Conservation (phyloP, 1,139 yeast species). For the Hyphopichia fennica region DNA sequence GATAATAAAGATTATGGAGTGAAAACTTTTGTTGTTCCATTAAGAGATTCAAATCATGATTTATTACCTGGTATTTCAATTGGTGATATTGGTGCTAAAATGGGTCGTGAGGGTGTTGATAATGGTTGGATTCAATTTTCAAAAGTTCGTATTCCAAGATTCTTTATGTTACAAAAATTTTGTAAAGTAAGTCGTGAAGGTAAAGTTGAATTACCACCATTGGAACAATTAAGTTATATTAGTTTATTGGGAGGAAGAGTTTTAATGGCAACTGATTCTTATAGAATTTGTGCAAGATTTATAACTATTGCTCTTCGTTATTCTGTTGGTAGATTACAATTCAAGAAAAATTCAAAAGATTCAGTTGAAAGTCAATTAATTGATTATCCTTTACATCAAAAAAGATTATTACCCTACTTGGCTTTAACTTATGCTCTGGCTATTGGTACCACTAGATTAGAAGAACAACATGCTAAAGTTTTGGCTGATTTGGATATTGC, state of each 20-base stretch:
- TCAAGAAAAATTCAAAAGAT: constrained; percentile 20
- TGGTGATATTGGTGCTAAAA: constrained; percentile 37
- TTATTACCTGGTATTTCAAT: constrained; percentile 31
- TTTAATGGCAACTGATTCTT: constrained; percentile 31
- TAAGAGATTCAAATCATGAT: constrained; percentile 32
- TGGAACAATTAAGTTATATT: constrained; percentile 34
- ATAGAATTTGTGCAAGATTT: constrained; percentile 28
- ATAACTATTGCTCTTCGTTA: constrained; percentile 32
- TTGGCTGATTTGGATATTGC: constrained; percentile 21
- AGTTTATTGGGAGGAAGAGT: constrained; percentile 34
- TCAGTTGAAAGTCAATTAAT: constrained; percentile 22
- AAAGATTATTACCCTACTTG: constrained; percentile 31
- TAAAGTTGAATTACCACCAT: constrained; percentile 29
- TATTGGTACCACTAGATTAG: constrained; percentile 27
- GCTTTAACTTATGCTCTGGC: constrained; percentile 30
- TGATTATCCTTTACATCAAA: constrained; percentile 34
- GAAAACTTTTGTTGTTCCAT: constrained; percentile 34
- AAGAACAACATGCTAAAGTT: constrained; percentile 19
- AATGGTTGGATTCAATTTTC: constrained; percentile 39
- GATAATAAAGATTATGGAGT: constrained; percentile 35
- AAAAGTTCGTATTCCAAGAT: constrained; percentile 30
- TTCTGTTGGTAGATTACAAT: constrained; percentile 33
- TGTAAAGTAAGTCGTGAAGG: constrained; percentile 30
- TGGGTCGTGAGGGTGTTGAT: constrained; percentile 37
- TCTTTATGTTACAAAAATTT: constrained; percentile 36